A percentile compares a stretch with the other conserved stretches of the same genome.
Evolutionary conservation across 345 rosid genomes (phyloP).

Genomic region (Cardamine chenopodiifolia): DNA sequence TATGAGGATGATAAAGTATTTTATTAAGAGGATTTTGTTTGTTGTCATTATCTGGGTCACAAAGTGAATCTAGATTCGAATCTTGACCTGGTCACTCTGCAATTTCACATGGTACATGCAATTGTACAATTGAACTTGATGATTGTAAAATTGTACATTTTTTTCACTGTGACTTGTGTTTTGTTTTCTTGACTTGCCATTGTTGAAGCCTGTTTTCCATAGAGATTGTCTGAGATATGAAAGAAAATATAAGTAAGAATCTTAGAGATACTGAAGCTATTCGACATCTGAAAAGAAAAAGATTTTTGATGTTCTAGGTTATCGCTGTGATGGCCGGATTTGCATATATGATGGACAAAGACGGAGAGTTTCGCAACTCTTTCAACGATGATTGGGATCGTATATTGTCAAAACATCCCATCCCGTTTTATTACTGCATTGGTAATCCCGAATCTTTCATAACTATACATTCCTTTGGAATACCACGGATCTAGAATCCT

Average conservation of each 20-base stretch:
- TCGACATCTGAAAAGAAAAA: not conserved
- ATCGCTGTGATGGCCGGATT: conserved; percentile 77
- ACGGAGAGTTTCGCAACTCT: conserved; percentile 88
- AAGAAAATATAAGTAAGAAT: not conserved
- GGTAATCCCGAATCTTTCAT: conserved; percentile 47
- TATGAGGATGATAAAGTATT: not conserved
- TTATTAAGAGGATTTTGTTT: not conserved
- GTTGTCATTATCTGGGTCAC: not conserved
- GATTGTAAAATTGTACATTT: not conserved
- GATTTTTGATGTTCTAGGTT: conserved; percentile 46
- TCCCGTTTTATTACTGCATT: conserved; percentile 92
- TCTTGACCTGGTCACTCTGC: conserved; percentile 2
- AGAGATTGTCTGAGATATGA: not conserved
- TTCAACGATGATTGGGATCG: conserved; percentile 97
- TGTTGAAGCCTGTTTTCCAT: not conserved
- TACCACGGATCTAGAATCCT: not conserved
- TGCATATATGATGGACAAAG: conserved; percentile 91
- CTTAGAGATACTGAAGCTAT: not conserved
- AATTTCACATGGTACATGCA: conserved; percentile 11
- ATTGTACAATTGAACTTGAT: conserved; percentile 6
- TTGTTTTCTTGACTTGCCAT: conserved; percentile 21
- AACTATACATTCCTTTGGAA: not conserved
- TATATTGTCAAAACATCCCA: conserved; percentile 82
- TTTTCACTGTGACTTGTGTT: conserved; percentile 27
- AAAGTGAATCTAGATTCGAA: conserved; percentile 9